Base-by-base conservation (phyloP, 768 basidiomycete genomes). In the Rubroboletus satanas region DNA sequence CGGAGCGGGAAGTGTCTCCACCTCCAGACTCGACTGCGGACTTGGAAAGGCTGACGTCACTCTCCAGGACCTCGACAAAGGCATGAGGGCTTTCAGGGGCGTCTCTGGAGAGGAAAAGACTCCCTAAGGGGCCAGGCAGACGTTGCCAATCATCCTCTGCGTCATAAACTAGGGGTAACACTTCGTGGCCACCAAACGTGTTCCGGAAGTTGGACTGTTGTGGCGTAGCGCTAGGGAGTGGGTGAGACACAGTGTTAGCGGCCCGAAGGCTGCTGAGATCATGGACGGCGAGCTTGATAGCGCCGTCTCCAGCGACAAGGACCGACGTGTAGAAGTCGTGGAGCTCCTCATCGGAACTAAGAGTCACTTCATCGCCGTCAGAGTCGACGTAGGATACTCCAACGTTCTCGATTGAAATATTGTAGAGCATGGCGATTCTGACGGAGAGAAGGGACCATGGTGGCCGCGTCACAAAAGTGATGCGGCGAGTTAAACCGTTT, bases 291-390 rank as follows among this genome's bases (percentile, higher is more conserved):
- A 93, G 81, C 70, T 82, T 87, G 71, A 85, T 73, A 26, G 71
- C 55, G 21, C 73, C 44, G 2, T 35, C 36, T 10, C n/a, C 31
- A 26, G 37, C 23, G 14, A 66, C 66, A 42, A 63, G 53, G 54
- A 72, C 62, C 7, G 73, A 71, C 29, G 66, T 62, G 65, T 87
- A 90, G 66, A 79, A 88, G 55, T 91, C 88, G 51, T 79, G 77
- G n/a, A 92, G 79, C 68, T 93, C 90, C 33, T 84, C 84, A 51
- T 89, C 77, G 4, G 89, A 82, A 69, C 82, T 88, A 53, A 91
- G 75, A 11, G 89, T 91, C 57, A 93, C 82, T 56, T 85, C 82
- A 64, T 92, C 90, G 37, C 81, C 79, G 63, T 92, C 89, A 32
- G 67, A 66, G 68, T 93, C 90, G 46, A 84, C 56, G 68, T 93